Evolutionary conservation across 2,329 filamentous ascomycete species (phyloP), one percentile per base, ranked within the genome.

Genomic region (Xylariales sp.): DNA sequence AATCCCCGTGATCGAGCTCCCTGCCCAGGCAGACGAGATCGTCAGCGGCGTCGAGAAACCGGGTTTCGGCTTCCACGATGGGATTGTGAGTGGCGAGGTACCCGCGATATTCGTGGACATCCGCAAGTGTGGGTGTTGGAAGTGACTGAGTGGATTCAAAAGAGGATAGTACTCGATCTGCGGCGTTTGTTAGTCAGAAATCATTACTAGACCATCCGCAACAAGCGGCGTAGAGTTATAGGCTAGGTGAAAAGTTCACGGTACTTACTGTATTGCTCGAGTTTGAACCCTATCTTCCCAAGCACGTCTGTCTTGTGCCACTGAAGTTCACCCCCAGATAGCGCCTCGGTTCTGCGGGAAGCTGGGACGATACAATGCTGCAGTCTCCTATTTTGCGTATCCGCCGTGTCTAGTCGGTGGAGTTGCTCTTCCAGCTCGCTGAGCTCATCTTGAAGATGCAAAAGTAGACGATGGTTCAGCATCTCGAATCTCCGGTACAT

Each of bases 401-500:
- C 76, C 1, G 64, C 61, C 15, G 63, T 64, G 52, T 95, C 90
- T 1, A 93, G 62, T 0, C 70, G 67, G 14, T 78, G 75, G 1
- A 96, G 72, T 40, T 90, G 80, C 51, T 88, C 82, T 60, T 95
- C 89, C 25, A 95, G 68, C 50, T 91, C 84, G 20, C 73, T 71
- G 14, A 95, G 77, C 57, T 95, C 88, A 54, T 95, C 88, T 59
- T 95, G 90, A 13, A 95, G 70, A 45, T 93, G 82, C 0, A 95
- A 69, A 3, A 96, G 66, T 3, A 95, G 65, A 3, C 90, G 81
- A 56, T 95, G 88, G 51, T 93, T 90, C 14, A 95, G 65, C 10
- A 78, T 74, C 55, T 87, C 83, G 53, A 96, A 96, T 40, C 83
- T 83, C 29, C 90, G 79, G 58, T 95, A 95, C 41, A 95, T 74